Conservation (phyloP, 768 basidiomycete genomes). For the Phylloporus arenicola region DNA sequence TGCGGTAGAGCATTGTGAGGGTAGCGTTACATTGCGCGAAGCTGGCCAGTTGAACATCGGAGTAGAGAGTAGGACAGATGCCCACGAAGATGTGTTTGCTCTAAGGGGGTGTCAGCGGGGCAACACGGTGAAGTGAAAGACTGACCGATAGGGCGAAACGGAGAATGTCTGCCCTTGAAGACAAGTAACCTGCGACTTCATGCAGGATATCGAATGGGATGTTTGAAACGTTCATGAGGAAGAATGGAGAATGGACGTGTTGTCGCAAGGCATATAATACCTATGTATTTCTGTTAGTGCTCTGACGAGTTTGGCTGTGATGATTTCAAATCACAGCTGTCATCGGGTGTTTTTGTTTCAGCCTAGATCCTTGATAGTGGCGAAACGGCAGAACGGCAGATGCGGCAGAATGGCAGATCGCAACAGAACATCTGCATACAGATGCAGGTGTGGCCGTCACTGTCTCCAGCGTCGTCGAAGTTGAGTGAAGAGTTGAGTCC, state of each 20-base stretch:
- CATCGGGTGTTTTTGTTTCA: no score
- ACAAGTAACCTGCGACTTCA: constrained; percentile 54
- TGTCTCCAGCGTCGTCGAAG: no score
- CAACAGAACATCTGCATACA: no score
- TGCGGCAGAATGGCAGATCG: no score
- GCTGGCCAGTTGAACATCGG: constrained; percentile 48
- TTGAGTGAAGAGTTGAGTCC: no score
- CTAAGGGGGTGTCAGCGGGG: constrained; percentile 31
- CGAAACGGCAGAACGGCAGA: no score
- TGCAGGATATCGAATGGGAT: constrained; percentile 61
- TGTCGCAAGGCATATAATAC: not conserved
- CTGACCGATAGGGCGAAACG: constrained; percentile 58
- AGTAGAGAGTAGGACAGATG: constrained; percentile 56
- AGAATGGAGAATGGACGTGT: not conserved
- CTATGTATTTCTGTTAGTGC: not conserved
- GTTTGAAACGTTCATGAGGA: constrained; percentile 14
- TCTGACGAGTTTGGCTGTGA: no score
- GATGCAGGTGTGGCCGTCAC: no score
- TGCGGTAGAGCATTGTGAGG: constrained; percentile 54
- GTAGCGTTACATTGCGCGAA: constrained; percentile 58
- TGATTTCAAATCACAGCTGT: no score
- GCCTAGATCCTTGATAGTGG: no score
- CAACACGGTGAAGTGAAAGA: constrained; percentile 8
- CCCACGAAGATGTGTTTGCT: constrained; percentile 48
- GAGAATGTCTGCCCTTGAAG: constrained; percentile 49